Conservation (phyloP, 139 green algal genomes). For the Ulvella scutata region DNA sequence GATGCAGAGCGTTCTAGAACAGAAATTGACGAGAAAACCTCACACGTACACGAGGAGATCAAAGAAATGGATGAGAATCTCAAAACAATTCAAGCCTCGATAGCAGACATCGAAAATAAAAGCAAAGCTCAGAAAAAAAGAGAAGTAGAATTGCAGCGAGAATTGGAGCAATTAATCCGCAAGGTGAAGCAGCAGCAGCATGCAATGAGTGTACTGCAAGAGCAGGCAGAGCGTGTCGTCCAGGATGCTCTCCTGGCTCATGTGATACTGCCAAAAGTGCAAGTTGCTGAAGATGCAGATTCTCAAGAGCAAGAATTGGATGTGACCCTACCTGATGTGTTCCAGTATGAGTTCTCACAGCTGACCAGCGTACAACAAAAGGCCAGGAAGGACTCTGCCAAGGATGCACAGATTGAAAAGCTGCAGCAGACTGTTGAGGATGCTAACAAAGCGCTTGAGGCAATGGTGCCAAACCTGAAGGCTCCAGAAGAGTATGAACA, state of each 20-base stretch:
- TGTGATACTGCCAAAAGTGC: not conserved
- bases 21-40: too few relatives aligned
- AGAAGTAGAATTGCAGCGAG: not conserved
- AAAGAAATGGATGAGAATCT: too few relatives aligned
- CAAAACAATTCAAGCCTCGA: not conserved
- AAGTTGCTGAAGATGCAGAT: too few relatives aligned
- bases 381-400: not conserved
- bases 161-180: not conserved
- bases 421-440: conserved; percentile 23
- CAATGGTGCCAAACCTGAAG: conserved; percentile 50
- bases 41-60: too few relatives aligned
- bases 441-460: conserved; percentile 18
- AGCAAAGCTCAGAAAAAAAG: not conserved
- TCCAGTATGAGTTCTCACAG: not conserved
- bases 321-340: not conserved
- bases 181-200: not conserved
- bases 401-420: conserved; percentile 13
- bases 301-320: not conserved
- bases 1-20: too few relatives aligned
- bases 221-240: not conserved
- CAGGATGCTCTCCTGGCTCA: not conserved
- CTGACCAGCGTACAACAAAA: too few relatives aligned
- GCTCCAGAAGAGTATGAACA: conserved; percentile 86
- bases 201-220: not conserved
- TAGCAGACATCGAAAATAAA: not conserved